Evolutionary conservation across 352 stramenopile genomes (phyloP), one percentile per base, ranked within the genome.

Genomic region (Pythium coloratum): DNA sequence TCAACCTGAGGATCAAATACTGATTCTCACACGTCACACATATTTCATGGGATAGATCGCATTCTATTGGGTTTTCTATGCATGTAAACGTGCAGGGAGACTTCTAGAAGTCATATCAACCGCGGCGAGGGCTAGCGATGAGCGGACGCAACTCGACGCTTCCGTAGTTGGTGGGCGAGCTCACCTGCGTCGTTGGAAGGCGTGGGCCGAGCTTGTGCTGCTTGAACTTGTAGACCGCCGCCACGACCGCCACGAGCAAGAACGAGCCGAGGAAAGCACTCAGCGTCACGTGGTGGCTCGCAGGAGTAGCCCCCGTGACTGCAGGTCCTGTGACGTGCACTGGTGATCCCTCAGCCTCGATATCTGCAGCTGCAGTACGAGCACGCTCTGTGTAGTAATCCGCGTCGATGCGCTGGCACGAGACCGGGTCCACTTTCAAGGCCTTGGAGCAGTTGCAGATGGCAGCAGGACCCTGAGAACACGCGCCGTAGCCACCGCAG

Each of bases 401-500:
- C 14, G 80, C 76, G 55, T 92, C 83, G 65, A 92, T 89, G 36
- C 83, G 81, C 34, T 70, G 76, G 60, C 83, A 92, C 7, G 81
- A 88, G 5, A 67, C 59, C 6, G 80, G 60, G 40, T 87, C 81
- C 0, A 92, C 60, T 2, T 58, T 10, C 10, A 90, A 61, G 32
- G 70, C 78, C 32, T 33, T 54, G 14, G 68, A 72, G 62, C 85
- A 94, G 54, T 84, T 76, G 68, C 85, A 94, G 3, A 54, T 81
- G 2, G 83, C 83, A 14, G 78, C 76, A 12, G 83, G 80, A 3
- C 85, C 85, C 20, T 90, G 60, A 4, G 59, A 26, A 42, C 85
- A 94, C 34, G 62, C 69, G 1, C 85, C 85, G 63, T 90, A 91
- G 56, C 85, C 85, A 34, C 70, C 86, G 62, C 85, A 94, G 54